Evolutionary conservation across 108 stramenopile genomes (phyloP), one percentile per base, ranked within the genome.

Genomic region (Cyclostephanos invisitatus): DNA sequence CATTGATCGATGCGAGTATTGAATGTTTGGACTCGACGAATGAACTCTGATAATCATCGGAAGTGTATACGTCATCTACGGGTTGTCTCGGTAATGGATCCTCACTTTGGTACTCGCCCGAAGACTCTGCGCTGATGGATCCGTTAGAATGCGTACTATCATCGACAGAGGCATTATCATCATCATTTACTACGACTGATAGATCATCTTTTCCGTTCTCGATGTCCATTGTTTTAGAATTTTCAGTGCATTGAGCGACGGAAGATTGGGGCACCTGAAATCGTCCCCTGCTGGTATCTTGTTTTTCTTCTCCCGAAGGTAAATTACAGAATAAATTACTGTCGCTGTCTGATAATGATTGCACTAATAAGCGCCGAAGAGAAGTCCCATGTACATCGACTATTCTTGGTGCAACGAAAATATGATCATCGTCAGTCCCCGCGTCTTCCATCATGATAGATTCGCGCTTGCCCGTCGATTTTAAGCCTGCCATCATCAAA

Each of bases 381-480:
- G 32, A 40, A 11, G 46, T 22, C 2, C 57, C 68, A n/a, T 21
- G 10, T 47, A 44, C 38, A 42, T 63, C n/a, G 21, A 70, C 58
- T 32, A 70, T 70, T 46, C n/a, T 70, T 5, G 68, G 68, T 17
- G 68, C 68, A 27, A 59, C 24, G 46, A 70, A 70, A 27, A 70
- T 40, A 47, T 70, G 68, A n/a, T 32, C 68, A 29, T 68, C 67
- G 18, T 66, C 65, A 49, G n/a, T 64, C n/a, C 17, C 64, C n/a
- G 9, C 58, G 37, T 48, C 56, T 21, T 58, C 58, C 5, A 28
- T 51, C 3, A 20, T 11, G 7, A 28, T 60, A 38, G 32, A 37
- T 37, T 38, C 28, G 25, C 12, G 25, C 7, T 58, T 55, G 3
- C 22, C 44, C 8, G 56, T 37, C 38, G 68, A 60, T 42, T 70